phyloP scores from a whole-genome alignment of 345 rosid genomes.

The Rhodamnia rubescens region DNA sequence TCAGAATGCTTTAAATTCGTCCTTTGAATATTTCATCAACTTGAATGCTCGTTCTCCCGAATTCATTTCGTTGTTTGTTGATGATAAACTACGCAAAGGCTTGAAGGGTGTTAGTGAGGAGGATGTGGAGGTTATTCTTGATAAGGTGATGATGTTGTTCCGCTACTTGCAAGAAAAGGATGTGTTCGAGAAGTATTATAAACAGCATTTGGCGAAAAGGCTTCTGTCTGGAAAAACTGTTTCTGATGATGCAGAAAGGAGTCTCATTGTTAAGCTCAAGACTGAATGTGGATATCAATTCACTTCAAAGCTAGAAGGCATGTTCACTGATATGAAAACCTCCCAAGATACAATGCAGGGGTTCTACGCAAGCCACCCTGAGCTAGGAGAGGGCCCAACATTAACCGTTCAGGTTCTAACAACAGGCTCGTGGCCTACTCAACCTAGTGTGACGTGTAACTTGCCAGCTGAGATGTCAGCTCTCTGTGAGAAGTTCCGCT shows the following conservation, averaged over 20 bases:
- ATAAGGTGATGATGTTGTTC: conserved; percentile 98
- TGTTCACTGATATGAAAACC: conserved; percentile 99
- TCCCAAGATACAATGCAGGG: conserved; percentile 92
- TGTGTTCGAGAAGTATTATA: conserved; percentile 93
- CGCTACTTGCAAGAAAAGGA: conserved; percentile 98
- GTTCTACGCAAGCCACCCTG: conserved; percentile 60
- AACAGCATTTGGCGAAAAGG: conserved; percentile 96
- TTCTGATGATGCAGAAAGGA: conserved; percentile 94
- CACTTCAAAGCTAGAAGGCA: conserved; percentile 94
- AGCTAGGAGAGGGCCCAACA: conserved; percentile 78
- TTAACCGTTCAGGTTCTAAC: conserved; percentile 91
- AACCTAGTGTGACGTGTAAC: conserved; percentile 72
- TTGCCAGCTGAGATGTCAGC: conserved; percentile 84
- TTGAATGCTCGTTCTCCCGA: conserved; percentile 92
- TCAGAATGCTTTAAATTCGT: conserved; percentile 90
- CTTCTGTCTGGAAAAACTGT: conserved; percentile 87
- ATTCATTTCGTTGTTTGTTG: conserved; percentile 87
- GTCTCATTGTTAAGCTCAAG: conserved; percentile 91
- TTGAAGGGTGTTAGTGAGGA: conserved; percentile 82
- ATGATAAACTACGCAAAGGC: conserved; percentile 91
- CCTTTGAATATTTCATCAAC: conserved; percentile 89
- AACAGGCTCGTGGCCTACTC: conserved; percentile 97
- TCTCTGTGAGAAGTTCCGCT: conserved; percentile 87
- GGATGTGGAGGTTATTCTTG: conserved; percentile 87
- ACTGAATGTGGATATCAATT: conserved; percentile 97